A percentile compares a stretch with the other conserved stretches of the same genome.
These are phyloP conservation scores for Apodospora peruviana DNA, from an alignment of 495 filamentous ascomycete species.

Conservation along the genomic window DNA sequence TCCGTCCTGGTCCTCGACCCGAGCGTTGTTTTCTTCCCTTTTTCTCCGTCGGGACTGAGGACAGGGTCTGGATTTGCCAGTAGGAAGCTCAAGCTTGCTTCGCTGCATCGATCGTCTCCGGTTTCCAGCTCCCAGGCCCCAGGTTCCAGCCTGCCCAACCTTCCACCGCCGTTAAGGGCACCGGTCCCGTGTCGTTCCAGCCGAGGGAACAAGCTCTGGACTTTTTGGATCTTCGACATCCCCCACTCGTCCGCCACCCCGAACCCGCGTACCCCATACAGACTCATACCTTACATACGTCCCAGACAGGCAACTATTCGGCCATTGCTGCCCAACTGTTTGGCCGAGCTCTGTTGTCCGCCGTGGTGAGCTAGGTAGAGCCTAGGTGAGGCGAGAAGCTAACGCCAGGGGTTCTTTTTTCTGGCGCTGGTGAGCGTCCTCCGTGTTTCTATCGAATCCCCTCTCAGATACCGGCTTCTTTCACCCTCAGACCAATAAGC, in stretches of 20 bases:
- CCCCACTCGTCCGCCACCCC: conserved; percentile 12
- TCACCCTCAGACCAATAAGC: conserved; percentile 11
- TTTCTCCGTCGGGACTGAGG: not conserved
- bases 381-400: conserved; percentile 13
- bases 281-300: conserved; percentile 1
- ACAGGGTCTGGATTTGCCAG: not conserved
- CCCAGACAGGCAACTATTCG: not conserved
- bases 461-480: conserved; percentile 2
- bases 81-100: not conserved
- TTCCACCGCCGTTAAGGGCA: conserved; percentile 8
- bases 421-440: conserved; percentile 2
- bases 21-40: not conserved
- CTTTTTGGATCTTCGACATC: conserved; percentile 11
- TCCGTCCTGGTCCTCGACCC: not conserved
- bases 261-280: conserved; percentile 7
- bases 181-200: conserved; percentile 15
- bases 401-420: conserved; percentile 5
- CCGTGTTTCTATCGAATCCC: conserved; percentile 2
- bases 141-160: not conserved
- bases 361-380: not conserved
- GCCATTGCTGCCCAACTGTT: conserved; percentile 31
- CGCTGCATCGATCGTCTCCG: not conserved
- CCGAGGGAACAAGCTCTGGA: conserved; percentile 10
- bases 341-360: conserved; percentile 8
- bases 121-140: not conserved